Percentiles rank a stretch among this genome's conserved stretches.
Evolutionary conservation across 2,329 filamentous ascomycete species (phyloP).

Genomic region (Paecilomyces dactylethromorphus): DNA sequence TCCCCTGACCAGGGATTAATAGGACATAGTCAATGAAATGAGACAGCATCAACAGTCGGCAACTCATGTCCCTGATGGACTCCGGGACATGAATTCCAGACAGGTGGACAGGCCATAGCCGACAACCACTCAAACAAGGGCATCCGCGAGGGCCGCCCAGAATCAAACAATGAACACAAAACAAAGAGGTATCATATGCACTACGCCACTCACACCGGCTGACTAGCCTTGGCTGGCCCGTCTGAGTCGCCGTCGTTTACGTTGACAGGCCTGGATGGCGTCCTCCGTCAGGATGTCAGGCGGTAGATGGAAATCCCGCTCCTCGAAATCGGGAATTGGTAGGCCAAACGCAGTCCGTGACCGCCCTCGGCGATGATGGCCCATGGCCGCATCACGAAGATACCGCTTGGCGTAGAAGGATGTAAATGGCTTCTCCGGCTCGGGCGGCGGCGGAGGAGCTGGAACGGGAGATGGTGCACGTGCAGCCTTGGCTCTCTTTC

Average conservation of each 20-base stretch:
- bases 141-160: neutral
- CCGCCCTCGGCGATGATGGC: conserved; percentile 61
- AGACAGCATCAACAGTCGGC: neutral
- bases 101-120: neutral
- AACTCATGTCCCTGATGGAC: neutral
- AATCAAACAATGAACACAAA: neutral
- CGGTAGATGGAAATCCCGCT: conserved; percentile 70
- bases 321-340: conserved; percentile 64
- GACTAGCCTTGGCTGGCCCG: conserved; percentile 17
- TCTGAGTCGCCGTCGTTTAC: conserved; percentile 30
- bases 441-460: conserved; percentile 14
- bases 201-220: neutral
- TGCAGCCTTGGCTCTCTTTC: conserved; percentile 15
- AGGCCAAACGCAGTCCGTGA: conserved; percentile 75
- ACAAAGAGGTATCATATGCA: neutral
- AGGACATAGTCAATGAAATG: neutral
- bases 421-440: conserved; percentile 58
- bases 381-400: conserved; percentile 72
- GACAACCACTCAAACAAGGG: neutral
- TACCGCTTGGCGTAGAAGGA: conserved; percentile 81
- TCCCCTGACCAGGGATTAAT: neutral
- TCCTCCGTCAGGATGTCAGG: conserved; percentile 47
- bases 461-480: conserved; percentile 9
- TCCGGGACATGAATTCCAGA: neutral
- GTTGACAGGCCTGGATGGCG: conserved; percentile 33